Conservation (phyloP, 2,329 filamentous ascomycete genomes). For the Colletotrichum liaoningense region DNA sequence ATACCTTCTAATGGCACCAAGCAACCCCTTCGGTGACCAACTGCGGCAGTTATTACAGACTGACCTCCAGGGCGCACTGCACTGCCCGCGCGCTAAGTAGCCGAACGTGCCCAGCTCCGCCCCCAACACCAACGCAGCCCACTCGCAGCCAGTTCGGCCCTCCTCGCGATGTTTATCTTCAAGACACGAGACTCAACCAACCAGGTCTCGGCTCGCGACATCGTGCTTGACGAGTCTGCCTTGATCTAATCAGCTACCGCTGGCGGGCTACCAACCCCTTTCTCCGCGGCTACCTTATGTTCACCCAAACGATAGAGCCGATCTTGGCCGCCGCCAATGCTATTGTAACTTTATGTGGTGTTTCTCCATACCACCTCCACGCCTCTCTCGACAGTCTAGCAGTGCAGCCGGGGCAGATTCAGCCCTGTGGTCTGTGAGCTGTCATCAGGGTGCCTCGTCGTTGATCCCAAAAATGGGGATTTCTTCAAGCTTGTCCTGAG, state of each 20-base stretch:
- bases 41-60: not conserved
- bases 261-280: not conserved
- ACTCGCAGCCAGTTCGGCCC: not conserved
- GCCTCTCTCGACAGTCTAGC: not conserved
- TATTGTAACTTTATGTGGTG: not conserved
- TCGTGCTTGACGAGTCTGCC: conserved; percentile 28
- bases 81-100: conserved; percentile 8
- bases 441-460: conserved; percentile 21
- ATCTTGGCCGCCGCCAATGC: conserved; percentile 1
- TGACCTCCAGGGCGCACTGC: conserved; percentile 1
- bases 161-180: not conserved
- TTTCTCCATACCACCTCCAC: not conserved
- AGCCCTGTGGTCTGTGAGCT: not conserved
- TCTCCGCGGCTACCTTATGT: not conserved
- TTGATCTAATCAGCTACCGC: conserved; percentile 14
- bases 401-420: conserved; percentile 27
- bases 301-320: not conserved
- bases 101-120: conserved; percentile 6
- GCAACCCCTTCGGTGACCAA: not conserved
- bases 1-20: not conserved
- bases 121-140: not conserved
- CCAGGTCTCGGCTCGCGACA: conserved; percentile 7
- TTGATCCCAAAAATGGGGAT: not conserved
- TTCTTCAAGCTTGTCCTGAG: conserved; percentile 12
- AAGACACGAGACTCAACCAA: not conserved